Conservation (phyloP, 202 grass and related monocot genomes). For the Eragrostis tef region DNA sequence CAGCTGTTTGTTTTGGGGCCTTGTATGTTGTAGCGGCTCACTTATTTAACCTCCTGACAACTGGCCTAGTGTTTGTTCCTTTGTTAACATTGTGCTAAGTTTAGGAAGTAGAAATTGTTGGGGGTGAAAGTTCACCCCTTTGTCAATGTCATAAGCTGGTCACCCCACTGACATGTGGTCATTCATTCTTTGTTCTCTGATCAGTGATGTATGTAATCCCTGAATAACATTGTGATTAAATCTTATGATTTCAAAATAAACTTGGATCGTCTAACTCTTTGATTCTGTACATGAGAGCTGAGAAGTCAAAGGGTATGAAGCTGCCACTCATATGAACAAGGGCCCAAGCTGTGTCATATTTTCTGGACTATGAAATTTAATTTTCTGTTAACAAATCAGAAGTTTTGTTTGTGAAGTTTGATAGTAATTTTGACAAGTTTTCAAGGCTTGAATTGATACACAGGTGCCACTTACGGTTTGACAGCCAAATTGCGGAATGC, state of each 20-base stretch:
- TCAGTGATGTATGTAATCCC: conserved; percentile 46
- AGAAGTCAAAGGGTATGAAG: neutral
- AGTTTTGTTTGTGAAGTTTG: no score
- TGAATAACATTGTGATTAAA: conserved; percentile 36
- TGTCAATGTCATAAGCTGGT: conserved; percentile 41
- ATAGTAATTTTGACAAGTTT: no score
- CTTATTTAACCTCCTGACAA: conserved; percentile 44
- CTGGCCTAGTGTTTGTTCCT: conserved; percentile 47
- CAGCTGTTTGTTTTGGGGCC: conserved; percentile 28
- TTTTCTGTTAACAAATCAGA: neutral
- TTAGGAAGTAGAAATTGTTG: conserved; percentile 55
- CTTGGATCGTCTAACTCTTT: neutral
- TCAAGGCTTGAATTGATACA: no score
- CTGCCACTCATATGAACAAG: no score
- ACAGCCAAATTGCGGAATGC: no score
- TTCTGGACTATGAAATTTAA: no score
- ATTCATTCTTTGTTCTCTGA: conserved; percentile 47
- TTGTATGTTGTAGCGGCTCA: conserved; percentile 49
- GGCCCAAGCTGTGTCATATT: no score
- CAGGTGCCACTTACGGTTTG: no score
- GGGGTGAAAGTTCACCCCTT: conserved; percentile 33
- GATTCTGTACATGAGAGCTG: conserved; percentile 18
- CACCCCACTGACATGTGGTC: neutral
- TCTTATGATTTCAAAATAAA: conserved; percentile 33
- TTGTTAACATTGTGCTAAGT: conserved; percentile 49